Base-by-base conservation (phyloP, 2,329 filamentous ascomycete species). In the Colletotrichum noveboracense region DNA sequence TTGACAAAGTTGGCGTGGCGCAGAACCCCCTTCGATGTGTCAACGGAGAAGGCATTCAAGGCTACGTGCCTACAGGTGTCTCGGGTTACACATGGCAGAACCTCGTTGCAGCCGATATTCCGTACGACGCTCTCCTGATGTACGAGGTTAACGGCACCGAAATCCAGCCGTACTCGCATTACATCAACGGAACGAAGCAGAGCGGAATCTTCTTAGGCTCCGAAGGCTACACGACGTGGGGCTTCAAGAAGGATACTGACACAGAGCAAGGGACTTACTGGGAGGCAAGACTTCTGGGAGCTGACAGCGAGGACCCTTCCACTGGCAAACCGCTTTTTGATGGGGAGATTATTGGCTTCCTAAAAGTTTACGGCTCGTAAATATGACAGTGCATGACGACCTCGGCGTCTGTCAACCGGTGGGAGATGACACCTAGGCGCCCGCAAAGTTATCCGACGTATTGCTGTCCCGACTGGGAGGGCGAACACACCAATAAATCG, bases 111-210 rank as follows among this genome's bases (percentile, higher is more conserved):
- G 68, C 61, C 5, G 66, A 70, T 4, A 70, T 74, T n/a, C 66
- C 66, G 52, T 66, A 75, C 36, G n/a, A 71, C 13, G 65, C 71
- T 30, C 28, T 62, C 5, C 16, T 71, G 24, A 75, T 71, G 68
- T 67, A 75, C 69, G 48, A 62, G 5, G 62, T 62, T 8, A 67
- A 72, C 13, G 52, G 62, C 1, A 55, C 61, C 26, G 36, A 24
- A 7, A 26, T 55, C 30, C 32, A 56, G 28, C 30, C 61, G 62
- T 66, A 67, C 16, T 71, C 68, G 68, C 62, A 60, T 70, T 74
- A 28, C 36, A 66, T 65, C 34, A 62, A 69, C 28, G 60, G 36
- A 36, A 72, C 21, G 6, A 66, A 36, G 60, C 68, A 56, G 30
- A 38, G 16, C 55, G 61, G 69, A 5, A 55, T 75, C 52, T 72